Evolutionary conservation across 2,329 filamentous ascomycete genomes (phyloP).

Genomic region (Paracorniculantispora psalliotae): DNA sequence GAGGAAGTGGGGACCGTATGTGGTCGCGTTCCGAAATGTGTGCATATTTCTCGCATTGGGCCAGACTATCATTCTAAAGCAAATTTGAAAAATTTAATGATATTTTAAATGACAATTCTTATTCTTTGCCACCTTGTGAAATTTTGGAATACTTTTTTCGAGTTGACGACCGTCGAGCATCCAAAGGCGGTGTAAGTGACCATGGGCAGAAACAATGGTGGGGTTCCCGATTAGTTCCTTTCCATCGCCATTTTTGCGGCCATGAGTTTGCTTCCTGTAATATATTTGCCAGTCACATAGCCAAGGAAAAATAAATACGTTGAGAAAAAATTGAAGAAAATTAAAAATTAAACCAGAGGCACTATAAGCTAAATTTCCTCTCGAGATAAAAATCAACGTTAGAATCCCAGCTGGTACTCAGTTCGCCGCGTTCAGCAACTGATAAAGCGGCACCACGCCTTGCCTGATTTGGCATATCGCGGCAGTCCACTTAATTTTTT

Average conservation of each 20-base stretch:
- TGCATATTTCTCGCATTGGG: background rate
- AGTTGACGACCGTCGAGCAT: too few species aligned
- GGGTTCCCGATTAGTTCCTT: background rate
- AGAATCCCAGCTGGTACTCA: background rate
- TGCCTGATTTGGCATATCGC: conserved; percentile 1
- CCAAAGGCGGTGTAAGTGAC: background rate
- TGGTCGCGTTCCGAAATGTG: background rate
- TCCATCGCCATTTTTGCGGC: background rate
- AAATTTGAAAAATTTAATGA: background rate
- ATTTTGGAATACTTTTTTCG: background rate
- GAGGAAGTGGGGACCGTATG: background rate
- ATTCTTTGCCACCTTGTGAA: background rate
- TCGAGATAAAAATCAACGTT: too few species aligned
- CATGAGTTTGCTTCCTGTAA: too few species aligned
- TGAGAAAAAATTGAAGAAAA: too few species aligned
- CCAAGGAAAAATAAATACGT: too few species aligned
- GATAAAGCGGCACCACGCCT: background rate
- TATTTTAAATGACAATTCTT: background rate
- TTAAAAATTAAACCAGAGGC: too few species aligned
- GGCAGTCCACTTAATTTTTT: conserved; percentile 34
- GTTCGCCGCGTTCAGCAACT: too few species aligned
- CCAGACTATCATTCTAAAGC: background rate
- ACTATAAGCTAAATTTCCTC: too few species aligned
- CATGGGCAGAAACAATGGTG: background rate
- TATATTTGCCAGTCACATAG: too few species aligned